phyloP scores from a whole-genome alignment of 495 filamentous ascomycete species.

The Baudoinia panamericana region DNA sequence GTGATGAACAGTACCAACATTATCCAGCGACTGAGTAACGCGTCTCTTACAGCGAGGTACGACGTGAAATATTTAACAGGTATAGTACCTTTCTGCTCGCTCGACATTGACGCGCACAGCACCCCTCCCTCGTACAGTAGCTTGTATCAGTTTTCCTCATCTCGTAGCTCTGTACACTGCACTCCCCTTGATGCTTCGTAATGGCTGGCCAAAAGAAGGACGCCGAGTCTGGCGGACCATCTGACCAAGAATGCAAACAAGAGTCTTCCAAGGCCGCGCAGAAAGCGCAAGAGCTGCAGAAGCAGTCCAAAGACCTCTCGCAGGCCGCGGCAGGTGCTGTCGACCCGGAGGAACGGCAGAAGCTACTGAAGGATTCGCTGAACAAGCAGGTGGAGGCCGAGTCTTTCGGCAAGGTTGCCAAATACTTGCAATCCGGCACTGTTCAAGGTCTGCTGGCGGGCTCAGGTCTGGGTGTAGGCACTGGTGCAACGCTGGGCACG shows the following conservation, averaged over 20 bases:
- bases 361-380: constrained; percentile 21
- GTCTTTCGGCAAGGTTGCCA: constrained; percentile 23
- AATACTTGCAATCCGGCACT: constrained; percentile 17
- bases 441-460: constrained; percentile 18
- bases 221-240: no score
- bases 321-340: constrained; percentile 22
- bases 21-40: no score
- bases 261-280: constrained; percentile 14
- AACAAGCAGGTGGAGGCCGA: constrained; percentile 22
- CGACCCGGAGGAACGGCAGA: constrained; percentile 23
- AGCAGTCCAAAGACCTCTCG: constrained; percentile 20
- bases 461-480: not conserved
- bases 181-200: no score
- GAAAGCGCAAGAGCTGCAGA: constrained; percentile 8
- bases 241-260: constrained; percentile 8
- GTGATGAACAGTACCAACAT: no score
- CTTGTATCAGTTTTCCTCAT: no score
- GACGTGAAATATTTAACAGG: no score
- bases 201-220: no score
- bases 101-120: no score
- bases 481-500: constrained; percentile 18
- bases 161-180: no score
- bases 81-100: no score
- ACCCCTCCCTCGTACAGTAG: no score
- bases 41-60: no score